These are phyloP conservation scores for Epichloe uncinata DNA, from an alignment of 2,329 filamentous ascomycete genomes.

Conservation along the genomic window DNA sequence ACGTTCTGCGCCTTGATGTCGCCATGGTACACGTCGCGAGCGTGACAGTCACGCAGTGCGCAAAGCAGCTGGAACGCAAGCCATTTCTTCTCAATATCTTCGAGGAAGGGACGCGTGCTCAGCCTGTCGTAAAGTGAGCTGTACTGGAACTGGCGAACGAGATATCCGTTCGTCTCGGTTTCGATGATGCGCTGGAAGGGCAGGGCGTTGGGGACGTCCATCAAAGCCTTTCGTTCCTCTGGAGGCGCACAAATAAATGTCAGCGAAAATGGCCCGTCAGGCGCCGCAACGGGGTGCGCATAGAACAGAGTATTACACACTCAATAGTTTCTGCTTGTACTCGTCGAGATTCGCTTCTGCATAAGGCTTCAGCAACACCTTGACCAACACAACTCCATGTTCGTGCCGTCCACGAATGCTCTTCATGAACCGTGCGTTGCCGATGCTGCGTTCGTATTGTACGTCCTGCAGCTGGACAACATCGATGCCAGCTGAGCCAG, in stretches of 20 bases:
- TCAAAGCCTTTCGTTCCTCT: constrained; percentile 70
- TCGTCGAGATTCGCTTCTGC: constrained; percentile 64
- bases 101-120: constrained; percentile 89
- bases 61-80: constrained; percentile 90
- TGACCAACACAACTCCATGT: constrained; percentile 85
- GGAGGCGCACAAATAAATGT: background rate
- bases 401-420: constrained; percentile 82
- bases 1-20: constrained; percentile 99
- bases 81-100: constrained; percentile 99
- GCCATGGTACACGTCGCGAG: constrained; percentile 80
- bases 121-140: constrained; percentile 95
- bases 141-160: constrained; percentile 90
- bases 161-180: constrained; percentile 79
- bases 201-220: constrained; percentile 80
- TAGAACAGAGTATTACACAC: constrained; percentile 31
- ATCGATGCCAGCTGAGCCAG: constrained; percentile 86
- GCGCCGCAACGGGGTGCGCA: no score
- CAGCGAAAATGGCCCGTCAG: no score
- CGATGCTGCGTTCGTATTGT: constrained; percentile 83
- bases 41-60: constrained; percentile 82
- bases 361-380: constrained; percentile 89
- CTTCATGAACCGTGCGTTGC: constrained; percentile 91
- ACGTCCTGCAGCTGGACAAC: constrained; percentile 83
- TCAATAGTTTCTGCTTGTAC: constrained; percentile 64
- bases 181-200: constrained; percentile 85